Evolutionary conservation across 116 monocot species (phyloP), one percentile per base, ranked within the genome.

Genomic region (Zostera marina): DNA sequence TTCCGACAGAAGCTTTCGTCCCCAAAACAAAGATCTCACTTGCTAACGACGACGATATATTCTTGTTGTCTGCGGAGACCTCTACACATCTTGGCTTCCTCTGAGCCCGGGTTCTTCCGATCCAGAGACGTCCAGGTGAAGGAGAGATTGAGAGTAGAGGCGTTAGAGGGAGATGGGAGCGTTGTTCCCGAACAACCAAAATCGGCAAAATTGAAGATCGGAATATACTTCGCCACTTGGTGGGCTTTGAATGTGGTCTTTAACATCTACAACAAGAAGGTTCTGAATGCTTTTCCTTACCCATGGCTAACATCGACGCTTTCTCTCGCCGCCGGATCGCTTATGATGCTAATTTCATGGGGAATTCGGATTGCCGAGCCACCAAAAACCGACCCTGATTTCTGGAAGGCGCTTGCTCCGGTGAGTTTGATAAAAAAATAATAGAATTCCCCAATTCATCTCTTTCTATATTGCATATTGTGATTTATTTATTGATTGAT

Each of bases 201-300:
- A n/a, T 53, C 78, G 32, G 81, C 76, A 12, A 83, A 68, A 68
- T 65, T 73, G n/a, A 93, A 84, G 73, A 93, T 93, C 66, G 83
- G 81, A 47, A 51, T 84, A 32, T 93, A 93, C 66, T 93, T 93
- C 42, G 88, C 79, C 21, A 81, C 77, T 11, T 93, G 93, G 93
- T 93, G 93, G 93, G 81, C 87, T 21, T 62, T 93, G 42, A 93
- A 93, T 47, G 93, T 93, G 13, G 88, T 93, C 14, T 93, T 93
- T 72, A 93, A 93, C 54, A 93, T 93, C 17, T 93, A 93, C 67
- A 93, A 93, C 67, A 93, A 93, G 73, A 93, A 93, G 79, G 93
- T 93, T 11, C 70, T 93, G 15, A 93, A 93, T 46, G 87, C 79
- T 0, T 93, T 81, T 54, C 93, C 93, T 0, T 93, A 66, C 70